These are phyloP conservation scores for Xerocomellus intermedius DNA, from an alignment of 768 basidiomycete species.

Conservation along the genomic window DNA sequence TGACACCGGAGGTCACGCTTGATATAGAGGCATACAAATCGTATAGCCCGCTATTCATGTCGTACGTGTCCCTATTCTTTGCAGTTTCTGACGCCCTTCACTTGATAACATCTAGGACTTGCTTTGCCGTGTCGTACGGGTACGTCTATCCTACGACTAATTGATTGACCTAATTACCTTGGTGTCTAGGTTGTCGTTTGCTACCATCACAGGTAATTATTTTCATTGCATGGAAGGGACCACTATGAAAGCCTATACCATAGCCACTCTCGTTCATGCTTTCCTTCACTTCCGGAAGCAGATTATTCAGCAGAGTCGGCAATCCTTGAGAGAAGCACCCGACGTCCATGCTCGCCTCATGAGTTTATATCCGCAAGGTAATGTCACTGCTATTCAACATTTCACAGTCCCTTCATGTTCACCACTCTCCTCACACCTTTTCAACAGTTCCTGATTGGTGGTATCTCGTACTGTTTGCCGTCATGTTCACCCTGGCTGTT, in stretches of 20 bases:
- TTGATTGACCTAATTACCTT: slow-evolving; percentile 25
- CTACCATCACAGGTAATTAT: slow-evolving; percentile 63
- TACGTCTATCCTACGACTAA: background rate
- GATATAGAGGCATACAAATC: slow-evolving; percentile 49
- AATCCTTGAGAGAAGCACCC: slow-evolving; percentile 71
- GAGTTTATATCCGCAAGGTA: slow-evolving; percentile 58
- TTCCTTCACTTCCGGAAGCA: slow-evolving; percentile 74
- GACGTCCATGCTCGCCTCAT: slow-evolving; percentile 86
- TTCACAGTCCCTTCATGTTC: background rate
- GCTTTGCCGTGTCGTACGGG: slow-evolving; percentile 34
- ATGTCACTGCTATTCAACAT: background rate
- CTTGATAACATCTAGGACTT: slow-evolving; percentile 12
- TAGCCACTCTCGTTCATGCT: slow-evolving; percentile 31
- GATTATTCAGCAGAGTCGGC: slow-evolving; percentile 68
- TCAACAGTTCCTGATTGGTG: slow-evolving; percentile 78
- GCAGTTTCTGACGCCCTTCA: slow-evolving; percentile 6
- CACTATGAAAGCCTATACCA: background rate
- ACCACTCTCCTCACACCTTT: background rate
- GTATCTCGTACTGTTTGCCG: slow-evolving; percentile 67
- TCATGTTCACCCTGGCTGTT: slow-evolving; percentile 70
- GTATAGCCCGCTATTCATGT: slow-evolving; percentile 62
- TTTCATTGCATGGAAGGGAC: background rate
- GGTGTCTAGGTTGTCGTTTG: slow-evolving; percentile 74
- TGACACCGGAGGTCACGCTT: slow-evolving; percentile 52
- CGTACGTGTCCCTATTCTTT: slow-evolving; percentile 27